phyloP scores from a whole-genome alignment of 768 basidiomycete genomes.

The Phaffia australis region DNA sequence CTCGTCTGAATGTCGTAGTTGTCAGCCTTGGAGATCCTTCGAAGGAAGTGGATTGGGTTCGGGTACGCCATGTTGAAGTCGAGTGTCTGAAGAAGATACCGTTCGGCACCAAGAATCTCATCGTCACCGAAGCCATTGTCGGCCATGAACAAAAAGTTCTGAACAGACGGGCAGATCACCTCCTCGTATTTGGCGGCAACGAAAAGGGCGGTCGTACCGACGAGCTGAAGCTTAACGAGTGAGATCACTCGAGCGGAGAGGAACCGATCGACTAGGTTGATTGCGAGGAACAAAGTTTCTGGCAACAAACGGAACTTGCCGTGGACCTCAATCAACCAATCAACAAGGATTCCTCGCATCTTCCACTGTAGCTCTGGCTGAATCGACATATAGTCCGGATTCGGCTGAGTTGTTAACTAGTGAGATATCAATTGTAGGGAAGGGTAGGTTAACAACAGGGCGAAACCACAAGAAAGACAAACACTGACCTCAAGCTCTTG shows the following conservation, averaged over 20 bases:
- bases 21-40: slow-evolving; percentile 86
- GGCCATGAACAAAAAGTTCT: slow-evolving; percentile 66
- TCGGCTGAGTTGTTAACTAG: slow-evolving; percentile 67
- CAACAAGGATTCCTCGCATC: slow-evolving; percentile 76
- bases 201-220: slow-evolving; percentile 78
- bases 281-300: slow-evolving; percentile 80
- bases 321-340: slow-evolving; percentile 91
- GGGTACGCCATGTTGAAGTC: slow-evolving; percentile 79
- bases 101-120: slow-evolving; percentile 79
- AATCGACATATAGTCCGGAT: slow-evolving; percentile 66
- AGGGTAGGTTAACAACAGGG: not conserved
- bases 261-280: slow-evolving; percentile 69
- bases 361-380: slow-evolving; percentile 80
- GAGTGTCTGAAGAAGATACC: slow-evolving; percentile 72
- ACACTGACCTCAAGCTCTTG: slow-evolving; percentile 65
- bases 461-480: slow-evolving; percentile 18
- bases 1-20: slow-evolving; percentile 74
- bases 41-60: slow-evolving; percentile 77
- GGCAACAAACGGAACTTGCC: slow-evolving; percentile 71
- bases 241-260: slow-evolving; percentile 60
- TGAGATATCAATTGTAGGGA: not conserved
- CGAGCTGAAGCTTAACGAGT: slow-evolving; percentile 74
- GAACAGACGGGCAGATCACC: slow-evolving; percentile 72
- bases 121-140: slow-evolving; percentile 64
- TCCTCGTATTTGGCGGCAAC: slow-evolving; percentile 88